Evolutionary conservation across 192 early-diverging fungal species (phyloP).

Genomic region (Coemansia sp.): DNA sequence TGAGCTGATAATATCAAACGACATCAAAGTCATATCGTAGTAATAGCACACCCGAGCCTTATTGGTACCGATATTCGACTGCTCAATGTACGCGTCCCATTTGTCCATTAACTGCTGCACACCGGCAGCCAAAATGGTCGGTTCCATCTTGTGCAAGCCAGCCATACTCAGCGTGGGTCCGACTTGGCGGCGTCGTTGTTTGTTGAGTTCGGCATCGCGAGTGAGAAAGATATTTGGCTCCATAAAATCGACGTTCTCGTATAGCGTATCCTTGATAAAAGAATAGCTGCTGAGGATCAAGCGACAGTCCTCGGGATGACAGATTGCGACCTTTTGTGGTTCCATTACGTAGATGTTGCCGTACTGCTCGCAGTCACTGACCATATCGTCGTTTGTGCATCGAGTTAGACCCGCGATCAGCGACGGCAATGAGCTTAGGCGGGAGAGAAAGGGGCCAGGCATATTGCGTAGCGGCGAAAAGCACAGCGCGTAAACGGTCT

Average conservation of each 20-base stretch:
- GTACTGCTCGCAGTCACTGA: constrained; percentile 17
- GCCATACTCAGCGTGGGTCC: constrained; percentile 30
- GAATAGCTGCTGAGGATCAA: constrained; percentile 25
- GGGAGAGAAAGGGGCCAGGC: constrained; percentile 27
- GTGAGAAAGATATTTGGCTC: constrained; percentile 50
- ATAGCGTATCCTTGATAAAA: constrained; percentile 29
- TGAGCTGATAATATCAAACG: constrained; percentile 42
- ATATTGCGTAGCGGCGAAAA: constrained; percentile 35
- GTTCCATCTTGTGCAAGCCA: constrained; percentile 43
- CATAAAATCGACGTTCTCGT: constrained; percentile 32
- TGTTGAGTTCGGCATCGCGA: constrained; percentile 32
- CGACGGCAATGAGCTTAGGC: constrained; percentile 22
- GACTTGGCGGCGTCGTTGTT: constrained; percentile 35
- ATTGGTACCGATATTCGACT: neutral
- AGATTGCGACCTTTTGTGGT: constrained; percentile 31
- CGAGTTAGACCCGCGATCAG: constrained; percentile 11
- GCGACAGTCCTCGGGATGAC: constrained; percentile 38
- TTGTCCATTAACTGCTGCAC: constrained; percentile 24
- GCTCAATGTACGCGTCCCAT: constrained; percentile 27
- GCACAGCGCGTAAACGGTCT: constrained; percentile 8
- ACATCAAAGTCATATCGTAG: constrained; percentile 29
- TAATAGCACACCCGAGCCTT: constrained; percentile 26
- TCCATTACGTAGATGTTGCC: constrained; percentile 38
- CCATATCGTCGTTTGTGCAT: constrained; percentile 34
- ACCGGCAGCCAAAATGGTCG: constrained; percentile 31